These are phyloP conservation scores for Zygosaccharomyces bisporus DNA, from an alignment of 805 yeast species.

Conservation along the genomic window DNA sequence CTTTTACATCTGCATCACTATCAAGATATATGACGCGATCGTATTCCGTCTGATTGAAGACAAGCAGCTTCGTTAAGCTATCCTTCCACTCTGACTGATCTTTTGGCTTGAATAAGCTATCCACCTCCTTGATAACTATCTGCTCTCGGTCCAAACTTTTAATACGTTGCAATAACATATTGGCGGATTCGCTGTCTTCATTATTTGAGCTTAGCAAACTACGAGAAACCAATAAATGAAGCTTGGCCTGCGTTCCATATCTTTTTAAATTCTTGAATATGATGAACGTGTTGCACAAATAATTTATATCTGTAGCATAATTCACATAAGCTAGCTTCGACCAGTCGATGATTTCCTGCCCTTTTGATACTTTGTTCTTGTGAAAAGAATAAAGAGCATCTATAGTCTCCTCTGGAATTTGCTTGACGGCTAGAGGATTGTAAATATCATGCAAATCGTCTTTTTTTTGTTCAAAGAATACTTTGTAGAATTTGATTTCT, in stretches of 20 bases:
- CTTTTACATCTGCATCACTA: constrained; percentile 47
- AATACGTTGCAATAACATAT: constrained; percentile 10
- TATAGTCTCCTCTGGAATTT: constrained; percentile 28
- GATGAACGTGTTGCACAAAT: constrained; percentile 51
- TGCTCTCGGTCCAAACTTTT: constrained; percentile 20
- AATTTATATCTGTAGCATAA: constrained; percentile 52
- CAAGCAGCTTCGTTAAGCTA: constrained; percentile 53
- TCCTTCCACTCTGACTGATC: constrained; percentile 44
- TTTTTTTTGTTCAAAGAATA: constrained; percentile 26
- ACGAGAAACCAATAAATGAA: constrained; percentile 43
- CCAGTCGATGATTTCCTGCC: constrained; percentile 38
- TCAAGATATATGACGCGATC: constrained; percentile 56
- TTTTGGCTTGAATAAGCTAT: constrained; percentile 21
- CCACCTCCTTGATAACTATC: constrained; percentile 28
- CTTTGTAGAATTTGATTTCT: constrained; percentile 30
- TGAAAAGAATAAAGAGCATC: constrained; percentile 21
- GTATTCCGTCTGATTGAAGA: constrained; percentile 48
- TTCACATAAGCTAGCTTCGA: constrained; percentile 51
- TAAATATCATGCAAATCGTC: constrained; percentile 25
- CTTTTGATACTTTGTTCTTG: constrained; percentile 12
- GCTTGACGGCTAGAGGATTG: constrained; percentile 32
- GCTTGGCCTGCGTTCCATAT: constrained; percentile 41
- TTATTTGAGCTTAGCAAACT: constrained; percentile 27
- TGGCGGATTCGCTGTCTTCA: constrained; percentile 12
- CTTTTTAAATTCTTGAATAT: constrained; percentile 42